Evolutionary conservation across 805 yeast genomes (phyloP), one percentile per base, ranked within the genome.

Genomic region (Saturnispora zaruensis): DNA sequence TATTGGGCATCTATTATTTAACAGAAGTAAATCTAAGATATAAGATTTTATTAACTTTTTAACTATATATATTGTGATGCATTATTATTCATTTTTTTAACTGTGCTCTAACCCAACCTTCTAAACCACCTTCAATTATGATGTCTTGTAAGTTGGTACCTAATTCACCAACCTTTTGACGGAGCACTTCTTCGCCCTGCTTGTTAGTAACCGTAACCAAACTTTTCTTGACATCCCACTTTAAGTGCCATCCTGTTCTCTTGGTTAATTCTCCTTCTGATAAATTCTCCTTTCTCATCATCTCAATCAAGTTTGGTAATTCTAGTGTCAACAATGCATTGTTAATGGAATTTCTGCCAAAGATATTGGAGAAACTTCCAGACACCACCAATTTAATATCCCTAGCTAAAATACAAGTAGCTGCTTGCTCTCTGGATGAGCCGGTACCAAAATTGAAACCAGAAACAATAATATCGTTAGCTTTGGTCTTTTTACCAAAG

Each of bases 391-490:
- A 73, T 58, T 81, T 80, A 77, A 93, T 88, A 56, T 89, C 98
- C 61, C 95, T 80, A 40, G 99, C 98, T 57, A 93, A 75, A 52
- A 93, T 84, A 21, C 95, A 90, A n/a, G 99, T 93, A 32, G 99
- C 99, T 3, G 99, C 99, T 72, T 93, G 99, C 67, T 93, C 99
- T 71, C 99, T 82, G 24, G 96, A 88, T 7, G 97, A 90, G 44
- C 99, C 99, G 9, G 99, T 93, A 59, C 99, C 99, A 65, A 93
- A 93, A 66, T 93, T 93, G 75, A 72, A 93, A 16, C 99, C 99
- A 50, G 90, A 80, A 44, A 93, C 79, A 50, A 93, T 78, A 58
- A 93, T 89, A 67, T 93, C 99, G 45, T 88, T 65, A 4, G 96
- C 78, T 54, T 80, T 73, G 28, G 95, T 86, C 73, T 88, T 90